Evolutionary conservation across 2,329 filamentous ascomycete genomes (phyloP), one percentile per base, ranked within the genome.

Genomic region (Penicillium corylophilum): DNA sequence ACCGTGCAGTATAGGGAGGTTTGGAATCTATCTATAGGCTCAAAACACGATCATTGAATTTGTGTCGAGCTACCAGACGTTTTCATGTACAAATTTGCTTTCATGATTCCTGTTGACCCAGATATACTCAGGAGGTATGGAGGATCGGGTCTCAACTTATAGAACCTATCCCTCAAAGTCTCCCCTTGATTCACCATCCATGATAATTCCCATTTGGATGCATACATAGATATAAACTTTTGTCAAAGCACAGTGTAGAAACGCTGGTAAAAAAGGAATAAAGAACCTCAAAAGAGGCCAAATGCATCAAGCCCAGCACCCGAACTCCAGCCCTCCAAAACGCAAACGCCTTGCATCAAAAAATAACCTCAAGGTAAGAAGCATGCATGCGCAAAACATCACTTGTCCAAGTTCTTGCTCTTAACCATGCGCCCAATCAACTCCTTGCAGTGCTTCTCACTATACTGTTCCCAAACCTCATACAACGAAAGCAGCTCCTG

Each of bases 401-500:
- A 83, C 59, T 81, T 83, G 55, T 83, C 81, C 55, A 84, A 64
- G 36, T 77, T 79, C 65, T 81, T 79, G 45, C 77, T 77, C 68
- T 83, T 86, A 48, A 87, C 77, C 70, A 85, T 84, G 58, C 82
- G 78, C 8, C 77, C 77, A 62, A 88, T 79, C 56, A 80, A 74
- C 56, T 87, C 85, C 68, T 84, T 86, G 64, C 83, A 84, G 13
- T 76, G 74, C 68, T 86, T 84, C 64, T 87, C 84, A 48, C 75
- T 82, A 64, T 85, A 87, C 53, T 77, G 76, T 59, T 87, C 85
- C 84, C 84, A 87, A 1, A 83, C 73, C 65, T 95, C 89, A 68
- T 96, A 96, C 57, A 96, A 82, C 3, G 89, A 92, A 47, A 96
- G 89, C 56, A 96, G 82, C 74, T 96, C 92, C 72, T 96, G 92